A percentile compares a stretch with the other conserved stretches of the same genome.
Conservation (phyloP, 805 yeast species). For the Hanseniaspora singularis region DNA sequence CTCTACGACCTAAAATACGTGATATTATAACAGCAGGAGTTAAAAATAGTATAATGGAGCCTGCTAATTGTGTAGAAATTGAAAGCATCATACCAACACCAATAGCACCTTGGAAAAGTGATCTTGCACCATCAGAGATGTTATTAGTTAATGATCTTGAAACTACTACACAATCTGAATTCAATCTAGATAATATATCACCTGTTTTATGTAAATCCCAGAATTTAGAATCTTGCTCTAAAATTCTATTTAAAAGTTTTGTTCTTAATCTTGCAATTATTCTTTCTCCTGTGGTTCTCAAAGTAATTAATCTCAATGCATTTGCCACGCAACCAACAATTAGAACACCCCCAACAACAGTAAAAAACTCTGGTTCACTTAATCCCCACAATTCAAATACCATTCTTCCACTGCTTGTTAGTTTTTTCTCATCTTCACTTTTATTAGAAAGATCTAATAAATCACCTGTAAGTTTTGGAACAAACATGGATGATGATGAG, state of each 20-base stretch:
- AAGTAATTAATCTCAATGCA: constrained; percentile 62
- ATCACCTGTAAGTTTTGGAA: constrained; percentile 78
- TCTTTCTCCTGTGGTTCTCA: constrained; percentile 74
- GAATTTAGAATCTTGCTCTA: constrained; percentile 79
- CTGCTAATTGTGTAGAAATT: constrained; percentile 71
- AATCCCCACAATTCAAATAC: constrained; percentile 40
- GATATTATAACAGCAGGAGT: constrained; percentile 80
- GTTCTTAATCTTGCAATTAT: constrained; percentile 75
- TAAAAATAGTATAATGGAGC: constrained; percentile 63
- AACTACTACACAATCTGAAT: constrained; percentile 81
- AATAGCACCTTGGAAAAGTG: constrained; percentile 68
- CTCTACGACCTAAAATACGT: constrained; percentile 65
- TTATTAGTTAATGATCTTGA: constrained; percentile 78
- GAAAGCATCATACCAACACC: constrained; percentile 87
- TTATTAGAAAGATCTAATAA: constrained; percentile 55
- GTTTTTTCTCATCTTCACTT: constrained; percentile 14
- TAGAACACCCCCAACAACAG: constrained; percentile 50
- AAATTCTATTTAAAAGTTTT: constrained; percentile 59
- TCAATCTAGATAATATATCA: constrained; percentile 76
- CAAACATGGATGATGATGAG: constrained; percentile 36
- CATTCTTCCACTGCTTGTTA: constrained; percentile 17
- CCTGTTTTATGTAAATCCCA: constrained; percentile 85
- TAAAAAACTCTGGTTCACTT: constrained; percentile 50
- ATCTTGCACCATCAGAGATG: constrained; percentile 81
- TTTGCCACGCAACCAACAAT: constrained; percentile 66